These are phyloP conservation scores for Wickerhamiella qilinensis DNA, from an alignment of 805 yeast species.

Conservation along the genomic window DNA sequence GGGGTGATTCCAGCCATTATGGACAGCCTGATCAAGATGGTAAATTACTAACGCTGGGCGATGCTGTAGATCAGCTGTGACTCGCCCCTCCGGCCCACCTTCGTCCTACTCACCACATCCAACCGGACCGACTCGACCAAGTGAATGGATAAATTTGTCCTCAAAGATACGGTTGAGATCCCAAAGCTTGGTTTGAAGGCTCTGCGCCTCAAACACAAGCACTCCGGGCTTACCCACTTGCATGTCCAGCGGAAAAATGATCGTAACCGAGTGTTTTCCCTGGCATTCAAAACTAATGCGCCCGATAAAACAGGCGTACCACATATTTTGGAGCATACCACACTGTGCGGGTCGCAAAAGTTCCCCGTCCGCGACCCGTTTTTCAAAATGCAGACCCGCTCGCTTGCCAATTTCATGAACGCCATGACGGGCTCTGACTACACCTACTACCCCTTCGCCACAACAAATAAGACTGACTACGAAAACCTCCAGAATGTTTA, in stretches of 20 bases:
- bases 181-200: slow-evolving; percentile 77
- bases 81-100: too few species aligned
- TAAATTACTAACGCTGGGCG: too few species aligned
- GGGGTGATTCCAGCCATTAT: neutral
- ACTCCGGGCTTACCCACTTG: slow-evolving; percentile 64
- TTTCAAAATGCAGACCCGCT: slow-evolving; percentile 89
- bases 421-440: slow-evolving; percentile 98
- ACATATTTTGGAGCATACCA: slow-evolving; percentile 90
- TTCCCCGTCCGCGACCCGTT: slow-evolving; percentile 95
- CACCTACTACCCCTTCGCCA: slow-evolving; percentile 90
- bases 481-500: slow-evolving; percentile 75
- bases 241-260: slow-evolving; percentile 69
- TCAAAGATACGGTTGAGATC: slow-evolving; percentile 47
- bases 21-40: neutral
- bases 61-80: too few species aligned
- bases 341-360: slow-evolving; percentile 81
- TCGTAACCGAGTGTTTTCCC: slow-evolving; percentile 70
- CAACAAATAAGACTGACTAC: slow-evolving; percentile 73
- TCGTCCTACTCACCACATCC: too few species aligned
- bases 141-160: slow-evolving; percentile 39
- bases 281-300: slow-evolving; percentile 86
- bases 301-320: slow-evolving; percentile 94
- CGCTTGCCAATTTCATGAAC: slow-evolving; percentile 93
- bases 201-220: slow-evolving; percentile 47
- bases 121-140: too few species aligned